These are phyloP conservation scores for Chloranthus sessilifolius DNA, from an alignment of 164 flowering plant species.

Conservation along the genomic window DNA sequence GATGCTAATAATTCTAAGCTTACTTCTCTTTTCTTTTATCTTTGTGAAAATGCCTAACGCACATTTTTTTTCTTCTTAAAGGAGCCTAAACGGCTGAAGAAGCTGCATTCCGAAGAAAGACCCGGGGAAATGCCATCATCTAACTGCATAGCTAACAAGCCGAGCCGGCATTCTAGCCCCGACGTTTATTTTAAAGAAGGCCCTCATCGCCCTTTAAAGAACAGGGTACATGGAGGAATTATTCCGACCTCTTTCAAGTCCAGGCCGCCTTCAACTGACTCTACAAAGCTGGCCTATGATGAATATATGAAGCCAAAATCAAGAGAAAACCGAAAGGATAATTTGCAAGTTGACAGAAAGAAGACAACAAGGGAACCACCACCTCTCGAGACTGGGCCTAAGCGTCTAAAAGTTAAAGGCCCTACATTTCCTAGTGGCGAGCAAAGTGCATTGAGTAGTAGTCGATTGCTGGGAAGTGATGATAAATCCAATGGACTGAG, in stretches of 20 bases:
- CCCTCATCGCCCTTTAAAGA: constrained; percentile 16
- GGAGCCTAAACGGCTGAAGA: constrained; percentile 3
- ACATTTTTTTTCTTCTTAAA: not conserved
- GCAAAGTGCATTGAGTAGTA: constrained; percentile 29
- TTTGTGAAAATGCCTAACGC: not conserved
- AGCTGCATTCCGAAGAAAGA: not conserved
- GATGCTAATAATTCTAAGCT: no score
- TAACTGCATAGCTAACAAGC: constrained; percentile 20
- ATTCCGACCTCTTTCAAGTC: constrained; percentile 37
- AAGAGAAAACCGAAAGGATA: constrained; percentile 29
- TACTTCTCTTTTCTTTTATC: no score
- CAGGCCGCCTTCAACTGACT: constrained; percentile 10
- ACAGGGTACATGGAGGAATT: constrained; percentile 30
- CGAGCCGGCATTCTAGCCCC: constrained; percentile 8
- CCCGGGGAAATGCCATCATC: constrained; percentile 17
- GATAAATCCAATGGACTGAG: constrained; percentile 16
- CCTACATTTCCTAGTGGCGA: constrained; percentile 33
- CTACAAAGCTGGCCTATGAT: constrained; percentile 13
- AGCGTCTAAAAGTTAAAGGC: constrained; percentile 70
- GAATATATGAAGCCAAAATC: constrained; percentile 22
- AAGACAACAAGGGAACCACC: constrained; percentile 30
- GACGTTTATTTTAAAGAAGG: constrained; percentile 25
- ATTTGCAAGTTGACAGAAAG: constrained; percentile 20
- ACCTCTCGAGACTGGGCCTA: constrained; percentile 45
- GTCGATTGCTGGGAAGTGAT: constrained; percentile 11